Evolutionary conservation across 257 asterid genomes (phyloP), one percentile per base, ranked within the genome.

Genomic region (Knoxia roxburghii): DNA sequence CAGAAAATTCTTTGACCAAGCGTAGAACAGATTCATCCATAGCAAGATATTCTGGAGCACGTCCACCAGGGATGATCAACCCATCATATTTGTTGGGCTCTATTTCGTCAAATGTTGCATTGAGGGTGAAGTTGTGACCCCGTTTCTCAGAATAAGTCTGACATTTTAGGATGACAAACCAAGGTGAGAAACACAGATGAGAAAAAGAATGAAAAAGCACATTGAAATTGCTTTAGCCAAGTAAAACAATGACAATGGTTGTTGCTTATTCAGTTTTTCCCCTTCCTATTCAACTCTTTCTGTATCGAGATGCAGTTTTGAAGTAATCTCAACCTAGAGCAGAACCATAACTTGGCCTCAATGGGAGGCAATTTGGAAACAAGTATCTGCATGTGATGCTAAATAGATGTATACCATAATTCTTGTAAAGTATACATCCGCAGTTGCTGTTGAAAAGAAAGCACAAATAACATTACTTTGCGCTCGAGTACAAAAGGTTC

Each of bases 11-110:
- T 73, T 77, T 82, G 55, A 88, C 96, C 81, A 90, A 80, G 61
- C 68, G 72, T 30, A 75, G 56, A 29, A 93, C 96, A 18, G 90
- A 77, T 79, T 83, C 84, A 70, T 86, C 73, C 76, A 88, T 62
- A 17, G 97, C 96, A 33, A 93, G 95, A 80, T 93, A 93, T 68
- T 93, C 99, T 15, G 97, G 98, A 68, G 97, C 99, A 72, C 99
- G 95, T 52, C 99, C 99, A 58, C 97, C 97, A 21, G 96, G 95
- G 70, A 93, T 86, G 56, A 93, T 64, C 72, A 93, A 70, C 40
- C 99, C 99, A 71, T 93, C 96, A 71, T 93, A 93, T 53, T 75
- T 85, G 75, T 81, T 9, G 56, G 81, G 76, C 27, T 90, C 91
- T 35, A 88, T 55, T 71, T 88, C 95, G 68, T 84, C 86, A 49